These are phyloP conservation scores for Populus alba DNA, from an alignment of 345 rosid genomes.

Conservation along the genomic window DNA sequence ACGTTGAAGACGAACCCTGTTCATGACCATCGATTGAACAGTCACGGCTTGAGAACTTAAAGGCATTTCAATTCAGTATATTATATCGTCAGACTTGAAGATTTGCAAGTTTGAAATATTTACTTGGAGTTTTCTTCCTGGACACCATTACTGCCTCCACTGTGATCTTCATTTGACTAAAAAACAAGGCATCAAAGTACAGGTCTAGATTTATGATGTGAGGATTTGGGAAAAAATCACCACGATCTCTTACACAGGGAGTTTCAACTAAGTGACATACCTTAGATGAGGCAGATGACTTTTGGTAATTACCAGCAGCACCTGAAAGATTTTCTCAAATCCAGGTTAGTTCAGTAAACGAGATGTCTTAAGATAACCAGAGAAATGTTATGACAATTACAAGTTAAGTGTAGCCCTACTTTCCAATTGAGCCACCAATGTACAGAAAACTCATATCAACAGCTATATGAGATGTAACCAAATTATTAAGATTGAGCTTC, in stretches of 20 bases:
- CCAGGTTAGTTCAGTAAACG: neutral
- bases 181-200: slow-evolving; percentile 16
- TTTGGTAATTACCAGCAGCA: slow-evolving; percentile 42
- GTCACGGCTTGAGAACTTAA: slow-evolving; percentile 15
- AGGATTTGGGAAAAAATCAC: neutral
- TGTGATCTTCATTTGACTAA: slow-evolving; percentile 43
- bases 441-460: neutral
- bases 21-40: slow-evolving; percentile 26
- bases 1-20: slow-evolving; percentile 85
- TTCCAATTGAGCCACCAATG: neutral
- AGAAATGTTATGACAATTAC: neutral
- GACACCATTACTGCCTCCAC: slow-evolving; percentile 38
- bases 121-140: slow-evolving; percentile 86
- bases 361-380: neutral
- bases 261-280: slow-evolving; percentile 28
- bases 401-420: neutral
- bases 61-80: slow-evolving; percentile 5
- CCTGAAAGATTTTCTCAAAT: slow-evolving; percentile 30
- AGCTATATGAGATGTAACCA: neutral
- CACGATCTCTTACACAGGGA: neutral
- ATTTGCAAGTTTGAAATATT: slow-evolving; percentile 18
- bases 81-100: neutral
- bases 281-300: slow-evolving; percentile 48
- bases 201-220: slow-evolving; percentile 12
- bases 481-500: neutral